phyloP scores from a whole-genome alignment of 2,329 filamentous ascomycete species.

The Cryphonectria japonica region DNA sequence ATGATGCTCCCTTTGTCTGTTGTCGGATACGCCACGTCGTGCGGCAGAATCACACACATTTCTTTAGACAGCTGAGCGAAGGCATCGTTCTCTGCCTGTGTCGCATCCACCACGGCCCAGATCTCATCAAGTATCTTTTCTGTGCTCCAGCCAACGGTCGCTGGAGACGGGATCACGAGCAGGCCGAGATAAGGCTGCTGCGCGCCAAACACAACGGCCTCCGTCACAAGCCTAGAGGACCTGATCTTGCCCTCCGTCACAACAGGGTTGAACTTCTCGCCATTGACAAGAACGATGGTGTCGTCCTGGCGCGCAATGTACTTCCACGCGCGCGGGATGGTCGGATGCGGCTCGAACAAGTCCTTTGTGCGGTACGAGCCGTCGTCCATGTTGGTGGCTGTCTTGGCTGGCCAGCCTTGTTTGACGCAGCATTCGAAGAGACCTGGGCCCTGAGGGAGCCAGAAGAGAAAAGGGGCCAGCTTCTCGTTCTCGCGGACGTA shows the following conservation, averaged over 20 bases:
- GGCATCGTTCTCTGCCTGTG: slow-evolving; percentile 38
- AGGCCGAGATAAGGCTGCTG: slow-evolving; percentile 53
- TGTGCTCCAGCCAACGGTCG: slow-evolving; percentile 28
- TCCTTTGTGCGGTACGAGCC: slow-evolving; percentile 43
- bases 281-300: slow-evolving; percentile 45
- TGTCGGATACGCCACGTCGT: slow-evolving; percentile 46
- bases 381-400: slow-evolving; percentile 37
- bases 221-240: slow-evolving; percentile 50
- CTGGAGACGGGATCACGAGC: slow-evolving; percentile 48
- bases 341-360: slow-evolving; percentile 47
- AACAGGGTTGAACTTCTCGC: slow-evolving; percentile 31
- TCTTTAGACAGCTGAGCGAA: slow-evolving; percentile 48
- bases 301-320: slow-evolving; percentile 51
- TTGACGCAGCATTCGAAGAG: slow-evolving; percentile 44
- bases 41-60: slow-evolving; percentile 53
- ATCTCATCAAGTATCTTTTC: slow-evolving; percentile 38
- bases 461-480: slow-evolving; percentile 42
- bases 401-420: slow-evolving; percentile 44
- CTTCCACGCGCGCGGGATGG: slow-evolving; percentile 47
- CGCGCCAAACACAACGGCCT: slow-evolving; percentile 57
- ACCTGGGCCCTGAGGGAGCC: slow-evolving; percentile 40
- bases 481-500: slow-evolving; percentile 56
- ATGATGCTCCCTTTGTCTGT: slow-evolving; percentile 61
- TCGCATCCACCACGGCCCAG: slow-evolving; percentile 41
- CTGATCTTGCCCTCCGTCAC: slow-evolving; percentile 57